Evolutionary conservation across 169 alveolate species (phyloP), one percentile per base, ranked within the genome.

Genomic region (Plasmodium yoelii): DNA sequence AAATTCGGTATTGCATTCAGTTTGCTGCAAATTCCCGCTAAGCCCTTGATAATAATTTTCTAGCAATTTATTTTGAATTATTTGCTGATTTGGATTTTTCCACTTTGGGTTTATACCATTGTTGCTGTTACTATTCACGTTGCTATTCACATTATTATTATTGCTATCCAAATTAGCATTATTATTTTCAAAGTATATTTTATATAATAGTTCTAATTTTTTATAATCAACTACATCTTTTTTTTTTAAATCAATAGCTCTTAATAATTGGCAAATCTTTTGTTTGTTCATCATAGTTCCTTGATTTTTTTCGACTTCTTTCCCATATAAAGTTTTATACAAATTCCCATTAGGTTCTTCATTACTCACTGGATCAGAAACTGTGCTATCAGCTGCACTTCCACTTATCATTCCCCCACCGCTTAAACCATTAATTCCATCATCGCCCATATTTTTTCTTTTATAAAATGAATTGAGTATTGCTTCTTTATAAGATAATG

Each of bases 1-100:
- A 39, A 56, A 10, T 7, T 26, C 42, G 42, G 7, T 49, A 47
- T 61, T 59, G 47, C n/a, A n/a, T 18, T 44, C 61, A 2, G 18
- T 44, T 34, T 51, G 15, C 34, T 68, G 56, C 24, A 75, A n/a
- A 22, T 75, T 75, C 0, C 77, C 68, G 9, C 64, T 61, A 24
- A 63, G 42, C 13, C 61, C 64, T 26, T 75, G 73, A 26, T 63
- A 63, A 12, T 75, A 63, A 75, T 75, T 75, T 18, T 75, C 88
- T 67, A 63, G 9, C 19, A 75, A 22, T 42, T 63, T 64, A 24
- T 63, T 75, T 49, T 56, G 77, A 26, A 75, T 51, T 13, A 8
- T 22, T 12, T 34, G 44, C 15, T 44, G 15, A 18, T 60, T 42
- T 10, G 3, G 6, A 42, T 18, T 34, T 6, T 63, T 73, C 19